A percentile compares a stretch with the other conserved stretches of the same genome.
These are phyloP conservation scores for Erysimum cheiri DNA, from an alignment of 441 rosid species.

Conservation along the genomic window DNA sequence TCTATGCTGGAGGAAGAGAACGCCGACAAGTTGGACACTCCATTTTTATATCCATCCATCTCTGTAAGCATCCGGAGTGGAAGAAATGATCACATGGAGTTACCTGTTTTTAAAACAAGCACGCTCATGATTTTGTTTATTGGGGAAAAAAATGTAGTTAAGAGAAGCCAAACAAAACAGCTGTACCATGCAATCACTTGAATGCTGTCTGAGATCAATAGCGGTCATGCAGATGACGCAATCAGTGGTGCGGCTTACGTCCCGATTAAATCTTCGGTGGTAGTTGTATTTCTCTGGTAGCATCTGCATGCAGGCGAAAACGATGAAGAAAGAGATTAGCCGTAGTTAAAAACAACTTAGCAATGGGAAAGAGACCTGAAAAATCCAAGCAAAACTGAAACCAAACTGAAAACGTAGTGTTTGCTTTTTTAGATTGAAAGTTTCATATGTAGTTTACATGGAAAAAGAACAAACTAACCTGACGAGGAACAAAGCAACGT, in stretches of 20 bases:
- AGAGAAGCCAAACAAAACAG: constrained; percentile 23
- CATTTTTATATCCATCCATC: constrained; percentile 99
- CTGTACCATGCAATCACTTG: constrained; percentile 87
- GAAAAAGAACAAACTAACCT: constrained; percentile 56
- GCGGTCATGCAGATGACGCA: constrained; percentile 98
- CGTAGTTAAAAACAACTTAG: constrained; percentile 10
- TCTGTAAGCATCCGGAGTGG: constrained; percentile 92
- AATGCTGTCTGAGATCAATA: constrained; percentile 72
- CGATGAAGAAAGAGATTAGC: constrained; percentile 29
- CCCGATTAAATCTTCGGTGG: constrained; percentile 67
- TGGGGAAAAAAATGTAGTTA: constrained; percentile 43
- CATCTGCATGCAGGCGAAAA: constrained; percentile 56
- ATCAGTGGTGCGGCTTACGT: constrained; percentile 61
- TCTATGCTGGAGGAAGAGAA: constrained; percentile 78
- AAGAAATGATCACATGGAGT: constrained; percentile 98
- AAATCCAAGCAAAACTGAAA: background rate
- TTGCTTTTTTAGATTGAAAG: background rate
- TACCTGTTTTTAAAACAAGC: constrained; percentile 55
- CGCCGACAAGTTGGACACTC: constrained; percentile 99
- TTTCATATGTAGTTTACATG: constrained; percentile 15
- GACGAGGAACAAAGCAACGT: constrained; percentile 93
- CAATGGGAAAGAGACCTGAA: constrained; percentile 3
- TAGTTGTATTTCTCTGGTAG: constrained; percentile 97
- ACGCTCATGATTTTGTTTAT: constrained; percentile 15
- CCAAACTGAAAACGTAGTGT: background rate